Conservation (phyloP, 2,329 filamentous ascomycete species). For the Sphaerulina vaccinii region DNA sequence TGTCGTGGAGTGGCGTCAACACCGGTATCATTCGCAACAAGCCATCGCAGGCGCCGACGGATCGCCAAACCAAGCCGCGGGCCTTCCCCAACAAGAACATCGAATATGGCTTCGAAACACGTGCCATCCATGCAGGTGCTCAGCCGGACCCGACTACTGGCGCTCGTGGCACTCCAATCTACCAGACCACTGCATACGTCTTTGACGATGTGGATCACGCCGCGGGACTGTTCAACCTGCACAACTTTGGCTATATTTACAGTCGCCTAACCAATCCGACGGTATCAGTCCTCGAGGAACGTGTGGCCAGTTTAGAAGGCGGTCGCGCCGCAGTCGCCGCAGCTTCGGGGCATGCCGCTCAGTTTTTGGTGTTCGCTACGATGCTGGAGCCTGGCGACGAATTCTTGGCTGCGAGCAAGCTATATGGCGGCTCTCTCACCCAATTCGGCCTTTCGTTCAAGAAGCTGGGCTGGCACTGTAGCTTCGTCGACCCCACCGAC, state of each 20-base stretch:
- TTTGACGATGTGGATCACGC: constrained; percentile 22
- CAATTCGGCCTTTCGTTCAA: constrained; percentile 22
- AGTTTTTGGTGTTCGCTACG: constrained; percentile 20
- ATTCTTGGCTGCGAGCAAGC: constrained; percentile 20
- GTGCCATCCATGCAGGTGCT: constrained; percentile 15
- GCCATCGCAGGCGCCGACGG: constrained; percentile 18
- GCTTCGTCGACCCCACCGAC: constrained; percentile 20
- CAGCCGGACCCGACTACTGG: constrained; percentile 20
- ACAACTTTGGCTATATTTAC: constrained; percentile 22
- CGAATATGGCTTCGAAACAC: constrained; percentile 19
- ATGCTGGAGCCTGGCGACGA: constrained; percentile 22
- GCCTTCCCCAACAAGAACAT: constrained; percentile 13
- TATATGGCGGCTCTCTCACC: constrained; percentile 22
- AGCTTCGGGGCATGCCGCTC: constrained; percentile 20
- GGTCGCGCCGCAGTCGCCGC: constrained; percentile 20
- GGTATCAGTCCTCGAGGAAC: constrained; percentile 21
- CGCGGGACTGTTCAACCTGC: constrained; percentile 20
- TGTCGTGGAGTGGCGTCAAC: constrained; percentile 22
- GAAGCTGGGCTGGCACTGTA: constrained; percentile 22
- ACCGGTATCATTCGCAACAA: constrained; percentile 22
- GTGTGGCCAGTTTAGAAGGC: constrained; percentile 21
- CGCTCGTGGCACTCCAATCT: constrained; percentile 22
- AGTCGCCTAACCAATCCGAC: constrained; percentile 21
- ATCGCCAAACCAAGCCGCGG: constrained; percentile 1
- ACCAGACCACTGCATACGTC: constrained; percentile 21